Base-by-base conservation (phyloP, 176 grass and related monocot genomes). In the Zizania latifolia region DNA sequence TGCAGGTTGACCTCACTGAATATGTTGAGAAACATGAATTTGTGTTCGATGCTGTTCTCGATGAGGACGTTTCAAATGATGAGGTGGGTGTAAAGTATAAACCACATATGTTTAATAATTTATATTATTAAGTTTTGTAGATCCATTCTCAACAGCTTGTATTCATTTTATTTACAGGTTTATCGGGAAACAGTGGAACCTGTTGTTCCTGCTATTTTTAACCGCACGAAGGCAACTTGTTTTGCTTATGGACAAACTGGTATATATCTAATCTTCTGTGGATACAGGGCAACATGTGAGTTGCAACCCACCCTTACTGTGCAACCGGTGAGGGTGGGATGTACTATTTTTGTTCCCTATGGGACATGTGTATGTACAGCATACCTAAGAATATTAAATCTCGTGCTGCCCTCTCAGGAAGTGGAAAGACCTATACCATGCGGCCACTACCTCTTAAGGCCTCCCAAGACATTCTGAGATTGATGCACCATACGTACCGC, bases 241-340 rank as follows among this genome's bases (percentile, higher is more conserved):
- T 99, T 99, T 92, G 96, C 96, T 39, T 99, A 95, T 81, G 96
- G 96, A 71, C 96, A 99, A 92, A 99, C 96, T n/a, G 96, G 94
- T 77, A 89, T 79, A 70, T 57, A 11, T 56, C 63, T 10, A 14
- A 21, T 71, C 60, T 58, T 68, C 45, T 77, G 15, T 84, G 77
- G 4, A 63, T 62, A 17, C 37, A 70, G 36, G 14, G 48, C n/a
- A 53, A 22, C n/a, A 3, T 53, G 6, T 10, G 48, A 53, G 48
- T 8, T 53, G 48, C 48, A 53, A 22, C 48, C n/a, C 17, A 53
- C 48, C 48, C 48, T 22, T 53, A 53, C 19, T n/a, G 22, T 53
- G 48, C 48, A 53, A 53, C 48, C 19, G 22, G n/a, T 3, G 48
- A 21, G 48, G n/a, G 48, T 22, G 48, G 17, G 48, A 2, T 22